phyloP scores from a whole-genome alignment of 1,284 basidiomycete genomes.

The Hemileia vastatrix region DNA sequence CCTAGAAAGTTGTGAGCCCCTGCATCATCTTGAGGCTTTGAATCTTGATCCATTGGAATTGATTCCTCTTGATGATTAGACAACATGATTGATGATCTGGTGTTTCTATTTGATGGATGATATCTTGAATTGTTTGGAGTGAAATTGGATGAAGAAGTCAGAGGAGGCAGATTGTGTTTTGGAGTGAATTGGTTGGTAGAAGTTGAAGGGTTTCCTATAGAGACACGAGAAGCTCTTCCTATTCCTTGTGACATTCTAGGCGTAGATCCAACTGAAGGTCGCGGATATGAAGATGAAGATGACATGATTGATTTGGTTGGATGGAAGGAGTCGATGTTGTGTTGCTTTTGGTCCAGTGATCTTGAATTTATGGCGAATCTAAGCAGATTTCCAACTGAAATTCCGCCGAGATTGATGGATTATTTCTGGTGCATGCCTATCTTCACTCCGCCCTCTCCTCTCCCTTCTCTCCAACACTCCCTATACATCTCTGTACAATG shows the following conservation, averaged over 20 bases:
- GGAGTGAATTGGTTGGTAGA: not conserved
- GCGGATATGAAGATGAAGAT: not conserved
- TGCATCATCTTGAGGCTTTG: not conserved
- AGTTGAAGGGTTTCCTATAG: not conserved
- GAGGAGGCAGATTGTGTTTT: not conserved
- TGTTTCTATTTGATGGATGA: not conserved
- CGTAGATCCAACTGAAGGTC: not conserved
- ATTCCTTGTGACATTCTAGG: not conserved
- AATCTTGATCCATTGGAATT: not conserved
- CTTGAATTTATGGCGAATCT: too few relatives aligned
- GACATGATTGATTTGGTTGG: not conserved
- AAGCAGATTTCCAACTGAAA: too few relatives aligned
- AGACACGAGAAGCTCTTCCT: not conserved
- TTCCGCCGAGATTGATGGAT: too few relatives aligned
- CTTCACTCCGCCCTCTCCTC: too few relatives aligned
- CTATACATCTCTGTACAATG: too few relatives aligned
- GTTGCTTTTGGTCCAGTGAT: too few relatives aligned
- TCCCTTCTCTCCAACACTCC: too few relatives aligned
- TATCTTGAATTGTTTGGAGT: not conserved
- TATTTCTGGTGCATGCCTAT: too few relatives aligned
- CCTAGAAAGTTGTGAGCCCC: not conserved
- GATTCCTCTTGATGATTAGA: not conserved
- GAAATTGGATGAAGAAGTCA: not conserved
- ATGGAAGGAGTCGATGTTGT: too few relatives aligned
- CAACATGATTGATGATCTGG: not conserved